These are phyloP conservation scores for Colletotrichum sp. DNA, from an alignment of 2,329 filamentous ascomycete species.

Conservation along the genomic window DNA sequence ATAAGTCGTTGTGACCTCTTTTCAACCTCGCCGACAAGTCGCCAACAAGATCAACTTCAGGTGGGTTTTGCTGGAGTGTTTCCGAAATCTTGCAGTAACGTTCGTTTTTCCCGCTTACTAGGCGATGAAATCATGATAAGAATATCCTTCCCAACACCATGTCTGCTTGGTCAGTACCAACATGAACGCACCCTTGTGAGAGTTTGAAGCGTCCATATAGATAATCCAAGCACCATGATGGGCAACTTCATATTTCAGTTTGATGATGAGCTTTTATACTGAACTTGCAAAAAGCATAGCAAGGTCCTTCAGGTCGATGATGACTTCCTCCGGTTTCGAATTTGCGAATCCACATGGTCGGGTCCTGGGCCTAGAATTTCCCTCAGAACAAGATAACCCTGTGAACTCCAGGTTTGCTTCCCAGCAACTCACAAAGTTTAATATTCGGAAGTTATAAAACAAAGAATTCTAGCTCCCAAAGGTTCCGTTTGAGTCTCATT, in stretches of 20 bases:
- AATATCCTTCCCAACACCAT: not conserved
- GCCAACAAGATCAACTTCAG: not conserved
- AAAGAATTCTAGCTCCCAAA: too few species aligned
- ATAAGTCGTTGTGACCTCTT: not conserved
- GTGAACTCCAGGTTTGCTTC: not conserved
- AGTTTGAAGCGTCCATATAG: not conserved
- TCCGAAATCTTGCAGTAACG: not conserved
- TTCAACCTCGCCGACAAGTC: not conserved
- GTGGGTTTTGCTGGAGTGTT: not conserved
- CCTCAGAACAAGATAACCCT: not conserved
- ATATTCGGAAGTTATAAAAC: too few species aligned
- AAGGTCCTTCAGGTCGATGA: not conserved
- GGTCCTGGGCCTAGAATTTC: too few species aligned
- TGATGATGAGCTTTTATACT: too few species aligned
- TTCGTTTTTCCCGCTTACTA: fast-evolving
- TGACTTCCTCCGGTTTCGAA: not conserved
- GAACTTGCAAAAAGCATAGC: too few species aligned
- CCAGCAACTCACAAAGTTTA: not conserved
- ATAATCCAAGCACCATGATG: not conserved
- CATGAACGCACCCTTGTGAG: not conserved
- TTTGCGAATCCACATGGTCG: not conserved
- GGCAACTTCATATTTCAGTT: too few species aligned
- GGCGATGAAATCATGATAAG: not conserved
- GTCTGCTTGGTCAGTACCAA: not conserved
- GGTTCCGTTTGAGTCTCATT: not conserved